phyloP scores from a whole-genome alignment of 768 basidiomycete species.

The Kwoniella bestiolae region DNA sequence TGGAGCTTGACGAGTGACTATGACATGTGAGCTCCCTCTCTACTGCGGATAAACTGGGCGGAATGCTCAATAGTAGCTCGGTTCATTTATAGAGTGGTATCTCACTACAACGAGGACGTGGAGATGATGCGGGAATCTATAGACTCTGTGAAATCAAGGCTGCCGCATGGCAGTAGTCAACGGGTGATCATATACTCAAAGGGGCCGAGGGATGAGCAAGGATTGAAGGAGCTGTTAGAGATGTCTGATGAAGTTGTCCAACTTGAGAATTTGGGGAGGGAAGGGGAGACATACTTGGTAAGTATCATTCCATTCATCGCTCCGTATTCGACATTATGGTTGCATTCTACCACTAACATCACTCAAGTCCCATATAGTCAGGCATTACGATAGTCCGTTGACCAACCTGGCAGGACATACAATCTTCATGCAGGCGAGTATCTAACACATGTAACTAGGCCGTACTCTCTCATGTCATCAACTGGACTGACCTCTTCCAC shows the following conservation, averaged over 20 bases:
- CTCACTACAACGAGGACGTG: slow-evolving; percentile 48
- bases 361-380: slow-evolving; percentile 46
- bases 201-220: slow-evolving; percentile 19
- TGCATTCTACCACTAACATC: background rate
- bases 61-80: too few species aligned
- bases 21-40: slow-evolving; percentile 25
- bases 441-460: too few species aligned
- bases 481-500: too few species aligned
- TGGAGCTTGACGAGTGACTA: slow-evolving; percentile 25
- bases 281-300: slow-evolving; percentile 57
- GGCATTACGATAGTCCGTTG: slow-evolving; percentile 41
- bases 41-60: background rate
- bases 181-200: slow-evolving; percentile 53
- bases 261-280: slow-evolving; percentile 52
- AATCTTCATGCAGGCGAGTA: slow-evolving; percentile 50
- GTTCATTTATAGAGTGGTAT: slow-evolving; percentile 38
- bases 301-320: background rate
- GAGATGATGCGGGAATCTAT: slow-evolving; percentile 32
- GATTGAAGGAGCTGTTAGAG: slow-evolving; percentile 28
- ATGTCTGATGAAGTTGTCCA: slow-evolving; percentile 46
- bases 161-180: slow-evolving; percentile 18
- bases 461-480: too few species aligned
- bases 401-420: slow-evolving; percentile 49
- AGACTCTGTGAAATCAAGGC: slow-evolving; percentile 7
- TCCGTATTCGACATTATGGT: background rate